Percentiles rank a stretch among this genome's conserved stretches.
Conservation (phyloP, 1,139 yeast species). For the Hemisphaericaspora xylanilytica region DNA sequence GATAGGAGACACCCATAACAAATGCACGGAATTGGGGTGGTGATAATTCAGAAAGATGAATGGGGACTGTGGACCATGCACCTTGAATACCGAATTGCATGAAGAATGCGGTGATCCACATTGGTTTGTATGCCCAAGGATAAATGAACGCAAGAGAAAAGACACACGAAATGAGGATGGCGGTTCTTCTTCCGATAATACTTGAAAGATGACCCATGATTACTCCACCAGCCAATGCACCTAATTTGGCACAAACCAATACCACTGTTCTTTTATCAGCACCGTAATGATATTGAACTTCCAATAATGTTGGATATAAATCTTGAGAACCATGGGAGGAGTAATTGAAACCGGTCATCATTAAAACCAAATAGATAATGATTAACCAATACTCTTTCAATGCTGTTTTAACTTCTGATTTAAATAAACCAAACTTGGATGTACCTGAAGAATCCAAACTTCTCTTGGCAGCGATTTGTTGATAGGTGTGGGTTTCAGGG, state of each 20-base stretch:
- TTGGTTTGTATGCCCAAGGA: conserved; percentile 66
- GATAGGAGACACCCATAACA: conserved; percentile 74
- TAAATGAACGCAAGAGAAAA: conserved; percentile 65
- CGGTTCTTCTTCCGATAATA: conserved; percentile 36
- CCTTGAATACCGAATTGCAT: conserved; percentile 83
- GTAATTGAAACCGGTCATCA: conserved; percentile 46
- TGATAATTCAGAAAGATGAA: conserved; percentile 74
- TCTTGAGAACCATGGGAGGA: conserved; percentile 43
- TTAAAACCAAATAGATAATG: conserved; percentile 32
- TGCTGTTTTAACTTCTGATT: conserved; percentile 25
- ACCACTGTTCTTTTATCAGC: conserved; percentile 34
- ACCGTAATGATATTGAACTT: conserved; percentile 28
- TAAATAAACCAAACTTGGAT: conserved; percentile 14
- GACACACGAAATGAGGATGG: conserved; percentile 53
- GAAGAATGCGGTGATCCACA: conserved; percentile 73
- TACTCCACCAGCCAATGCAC: conserved; percentile 39
- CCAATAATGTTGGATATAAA: conserved; percentile 37
- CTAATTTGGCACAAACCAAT: conserved; percentile 38
- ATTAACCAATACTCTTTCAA: conserved; percentile 39
- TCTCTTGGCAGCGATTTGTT: conserved; percentile 23
- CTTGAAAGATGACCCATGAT: conserved; percentile 35
- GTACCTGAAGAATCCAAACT: conserved; percentile 17
- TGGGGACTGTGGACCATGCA: conserved; percentile 85
- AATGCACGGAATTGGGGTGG: conserved; percentile 73
- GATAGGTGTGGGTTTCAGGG: conserved; percentile 39